Conservation (phyloP, 345 rosid species). For the Eucalyptus sp. region DNA sequence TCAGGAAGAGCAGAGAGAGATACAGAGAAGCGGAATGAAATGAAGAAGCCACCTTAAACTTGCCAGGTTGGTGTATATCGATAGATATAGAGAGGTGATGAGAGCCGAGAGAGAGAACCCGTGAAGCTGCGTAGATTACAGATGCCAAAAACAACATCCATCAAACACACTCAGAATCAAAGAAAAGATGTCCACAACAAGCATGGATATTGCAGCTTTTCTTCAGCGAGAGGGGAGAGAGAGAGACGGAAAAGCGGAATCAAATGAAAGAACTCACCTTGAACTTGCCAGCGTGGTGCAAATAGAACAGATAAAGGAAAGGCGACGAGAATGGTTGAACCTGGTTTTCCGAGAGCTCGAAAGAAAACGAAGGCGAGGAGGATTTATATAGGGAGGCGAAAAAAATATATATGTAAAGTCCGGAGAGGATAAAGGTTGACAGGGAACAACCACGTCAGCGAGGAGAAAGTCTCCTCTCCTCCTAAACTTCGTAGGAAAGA, state of each 20-base stretch:
- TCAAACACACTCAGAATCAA: neutral
- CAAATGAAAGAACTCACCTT: neutral
- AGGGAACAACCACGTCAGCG: neutral
- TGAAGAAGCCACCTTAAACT: neutral
- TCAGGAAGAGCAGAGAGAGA: neutral
- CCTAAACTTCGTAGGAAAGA: neutral
- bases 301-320: neutral
- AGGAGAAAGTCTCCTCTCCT: neutral
- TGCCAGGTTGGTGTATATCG: neutral
- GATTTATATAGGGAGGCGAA: neutral
- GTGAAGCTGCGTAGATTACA: neutral
- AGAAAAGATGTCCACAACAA: neutral
- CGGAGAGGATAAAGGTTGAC: neutral
- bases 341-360: neutral
- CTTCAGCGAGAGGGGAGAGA: neutral
- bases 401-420: neutral
- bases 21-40: neutral
- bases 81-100: neutral
- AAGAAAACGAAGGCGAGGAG: neutral
- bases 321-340: neutral
- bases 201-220: neutral
- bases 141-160: neutral
- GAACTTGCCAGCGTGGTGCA: neutral
- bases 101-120: neutral
- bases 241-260: neutral